Evolutionary conservation across 2,329 filamentous ascomycete genomes (phyloP).

Genomic region (Ploettnerulaceae sp.): DNA sequence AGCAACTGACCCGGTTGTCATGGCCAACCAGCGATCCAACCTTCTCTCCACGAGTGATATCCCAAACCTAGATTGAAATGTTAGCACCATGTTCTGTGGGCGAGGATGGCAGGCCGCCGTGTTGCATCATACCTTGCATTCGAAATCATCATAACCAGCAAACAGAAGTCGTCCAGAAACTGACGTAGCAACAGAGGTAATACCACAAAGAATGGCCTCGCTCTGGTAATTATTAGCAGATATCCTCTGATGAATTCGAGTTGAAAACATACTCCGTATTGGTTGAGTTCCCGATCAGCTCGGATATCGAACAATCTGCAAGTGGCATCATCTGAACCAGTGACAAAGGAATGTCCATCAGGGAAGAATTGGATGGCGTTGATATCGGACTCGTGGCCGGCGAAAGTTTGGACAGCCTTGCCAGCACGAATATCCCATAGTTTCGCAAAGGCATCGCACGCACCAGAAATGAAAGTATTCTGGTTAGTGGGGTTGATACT

Average conservation of each 20-base stretch:
- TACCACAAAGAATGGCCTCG: slow-evolving; percentile 94
- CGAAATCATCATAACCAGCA: slow-evolving; percentile 97
- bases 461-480: slow-evolving; percentile 98
- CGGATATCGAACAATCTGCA: slow-evolving; percentile 97
- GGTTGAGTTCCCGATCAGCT: slow-evolving; percentile 74
- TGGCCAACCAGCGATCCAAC: slow-evolving; percentile 95
- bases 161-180: slow-evolving; percentile 93
- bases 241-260: slow-evolving; percentile 4
- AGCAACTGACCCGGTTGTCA: slow-evolving; percentile 97
- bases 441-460: slow-evolving; percentile 97
- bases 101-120: background rate
- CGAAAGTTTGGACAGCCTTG: slow-evolving; percentile 97
- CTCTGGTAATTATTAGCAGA: slow-evolving; percentile 53
- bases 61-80: slow-evolving; percentile 71
- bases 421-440: slow-evolving; percentile 98
- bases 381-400: slow-evolving; percentile 97
- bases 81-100: background rate
- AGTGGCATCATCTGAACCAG: slow-evolving; percentile 94
- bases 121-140: slow-evolving; percentile 80
- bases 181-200: slow-evolving; percentile 96
- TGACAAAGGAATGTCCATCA: slow-evolving; percentile 96
- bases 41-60: slow-evolving; percentile 92
- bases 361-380: slow-evolving; percentile 99
- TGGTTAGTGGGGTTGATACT: slow-evolving; percentile 99
- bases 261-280: slow-evolving; percentile 55